These are phyloP conservation scores for Aureobasidium sp. DNA, from an alignment of 2,329 filamentous ascomycete genomes.

Conservation along the genomic window DNA sequence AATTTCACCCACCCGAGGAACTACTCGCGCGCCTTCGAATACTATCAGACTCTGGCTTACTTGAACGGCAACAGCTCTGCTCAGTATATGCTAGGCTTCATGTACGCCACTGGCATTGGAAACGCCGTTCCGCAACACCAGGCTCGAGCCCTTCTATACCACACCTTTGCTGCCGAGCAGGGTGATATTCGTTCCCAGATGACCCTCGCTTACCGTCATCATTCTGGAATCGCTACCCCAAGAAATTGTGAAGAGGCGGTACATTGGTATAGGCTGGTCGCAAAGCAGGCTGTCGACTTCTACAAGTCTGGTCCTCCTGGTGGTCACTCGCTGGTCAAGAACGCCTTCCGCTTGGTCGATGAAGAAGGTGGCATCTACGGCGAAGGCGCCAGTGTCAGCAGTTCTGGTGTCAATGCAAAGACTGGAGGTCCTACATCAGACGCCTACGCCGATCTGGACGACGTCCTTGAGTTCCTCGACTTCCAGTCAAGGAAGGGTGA, in stretches of 20 bases:
- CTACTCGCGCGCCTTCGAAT: slow-evolving; percentile 66
- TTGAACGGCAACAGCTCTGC: slow-evolving; percentile 81
- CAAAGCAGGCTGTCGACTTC: slow-evolving; percentile 85
- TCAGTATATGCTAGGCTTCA: slow-evolving; percentile 90
- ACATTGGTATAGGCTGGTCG: slow-evolving; percentile 84
- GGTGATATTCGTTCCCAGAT: slow-evolving; percentile 84
- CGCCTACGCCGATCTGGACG: slow-evolving; percentile 77
- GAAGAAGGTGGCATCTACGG: slow-evolving; percentile 89
- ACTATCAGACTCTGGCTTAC: slow-evolving; percentile 70
- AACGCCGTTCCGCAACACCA: slow-evolving; percentile 75
- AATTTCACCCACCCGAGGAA: slow-evolving; percentile 84
- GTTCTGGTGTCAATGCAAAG: slow-evolving; percentile 73
- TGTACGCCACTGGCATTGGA: slow-evolving; percentile 89
- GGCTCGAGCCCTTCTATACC: slow-evolving; percentile 84
- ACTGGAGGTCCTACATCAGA: slow-evolving; percentile 66
- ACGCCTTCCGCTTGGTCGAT: slow-evolving; percentile 81
- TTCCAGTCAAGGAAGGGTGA: slow-evolving; percentile 86
- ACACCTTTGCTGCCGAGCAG: slow-evolving; percentile 81
- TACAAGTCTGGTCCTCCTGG: slow-evolving; percentile 85
- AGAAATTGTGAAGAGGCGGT: slow-evolving; percentile 79
- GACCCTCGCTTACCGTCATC: slow-evolving; percentile 81
- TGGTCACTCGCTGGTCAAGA: slow-evolving; percentile 65
- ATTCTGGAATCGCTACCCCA: slow-evolving; percentile 74
- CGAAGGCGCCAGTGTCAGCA: slow-evolving; percentile 84
- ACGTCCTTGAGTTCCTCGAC: slow-evolving; percentile 90